Conservation (phyloP, 345 rosid species). For the Eucalyptus polybractea region DNA sequence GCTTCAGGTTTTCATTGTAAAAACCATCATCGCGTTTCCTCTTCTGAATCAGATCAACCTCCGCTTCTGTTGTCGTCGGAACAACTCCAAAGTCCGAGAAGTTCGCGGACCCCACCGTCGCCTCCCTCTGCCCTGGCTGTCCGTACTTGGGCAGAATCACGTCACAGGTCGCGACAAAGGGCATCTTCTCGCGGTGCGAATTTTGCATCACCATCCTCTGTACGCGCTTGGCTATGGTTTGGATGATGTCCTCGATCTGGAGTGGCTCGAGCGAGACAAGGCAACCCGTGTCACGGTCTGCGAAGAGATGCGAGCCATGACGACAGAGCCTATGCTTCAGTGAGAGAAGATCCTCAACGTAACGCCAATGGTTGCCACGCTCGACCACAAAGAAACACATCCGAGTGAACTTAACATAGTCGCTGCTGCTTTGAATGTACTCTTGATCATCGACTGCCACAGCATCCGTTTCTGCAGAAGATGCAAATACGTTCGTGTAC, state of each 20-base stretch:
- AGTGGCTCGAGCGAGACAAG: background rate
- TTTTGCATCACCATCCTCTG: background rate
- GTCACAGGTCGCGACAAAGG: background rate
- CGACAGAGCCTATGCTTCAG: background rate
- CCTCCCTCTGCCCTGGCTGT: background rate
- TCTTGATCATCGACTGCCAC: background rate
- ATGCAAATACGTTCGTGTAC: background rate
- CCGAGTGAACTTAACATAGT: background rate
- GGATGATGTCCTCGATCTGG: background rate
- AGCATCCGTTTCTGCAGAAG: background rate
- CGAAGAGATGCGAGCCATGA: background rate
- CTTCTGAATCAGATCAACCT: background rate
- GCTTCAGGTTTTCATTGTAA: background rate
- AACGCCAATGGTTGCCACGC: background rate
- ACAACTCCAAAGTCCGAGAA: background rate
- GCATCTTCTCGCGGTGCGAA: background rate
- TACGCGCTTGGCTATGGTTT: background rate
- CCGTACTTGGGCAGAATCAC: background rate
- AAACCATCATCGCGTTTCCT: background rate
- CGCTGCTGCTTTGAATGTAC: background rate
- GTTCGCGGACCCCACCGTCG: background rate
- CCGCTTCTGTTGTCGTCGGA: background rate
- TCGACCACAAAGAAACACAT: background rate
- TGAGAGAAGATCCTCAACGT: background rate
- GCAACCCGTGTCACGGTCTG: background rate